Conservation (phyloP, 2,329 filamentous ascomycete species). For the Exophiala bonariae region DNA sequence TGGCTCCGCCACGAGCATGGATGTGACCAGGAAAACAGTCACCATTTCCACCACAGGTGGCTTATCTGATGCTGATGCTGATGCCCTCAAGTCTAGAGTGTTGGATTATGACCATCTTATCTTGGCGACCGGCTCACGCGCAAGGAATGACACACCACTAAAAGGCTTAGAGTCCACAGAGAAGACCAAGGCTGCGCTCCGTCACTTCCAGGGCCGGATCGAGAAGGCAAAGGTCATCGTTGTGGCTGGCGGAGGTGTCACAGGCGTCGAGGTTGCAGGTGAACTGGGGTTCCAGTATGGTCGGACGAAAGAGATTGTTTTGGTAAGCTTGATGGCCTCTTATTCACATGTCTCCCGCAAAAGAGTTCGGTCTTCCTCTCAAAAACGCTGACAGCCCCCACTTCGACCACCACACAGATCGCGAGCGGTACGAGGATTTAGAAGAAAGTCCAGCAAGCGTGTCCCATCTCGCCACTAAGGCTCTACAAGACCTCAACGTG, state of each 20-base stretch:
- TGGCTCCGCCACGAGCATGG: background rate
- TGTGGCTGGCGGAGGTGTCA: constrained; percentile 35
- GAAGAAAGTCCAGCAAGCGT: constrained; percentile 6
- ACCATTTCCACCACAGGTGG: background rate
- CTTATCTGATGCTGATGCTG: no score
- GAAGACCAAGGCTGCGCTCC: constrained; percentile 20
- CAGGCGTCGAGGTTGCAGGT: constrained; percentile 36
- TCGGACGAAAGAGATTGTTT: constrained; percentile 16
- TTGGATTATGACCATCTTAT: constrained; percentile 28
- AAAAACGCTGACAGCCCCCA: background rate
- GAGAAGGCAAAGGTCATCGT: constrained; percentile 31
- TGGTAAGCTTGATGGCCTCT: constrained; percentile 7
- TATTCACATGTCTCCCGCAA: background rate
- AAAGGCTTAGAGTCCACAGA: constrained; percentile 24
- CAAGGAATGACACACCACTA: constrained; percentile 17
- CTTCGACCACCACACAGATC: constrained; percentile 3
- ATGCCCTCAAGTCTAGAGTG: no score
- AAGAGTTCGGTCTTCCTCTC: background rate
- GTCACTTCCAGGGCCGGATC: constrained; percentile 23
- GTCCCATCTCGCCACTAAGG: constrained; percentile 14
- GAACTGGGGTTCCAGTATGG: constrained; percentile 30
- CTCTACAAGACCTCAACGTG: constrained; percentile 19
- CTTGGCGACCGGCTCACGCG: constrained; percentile 23
- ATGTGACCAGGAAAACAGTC: background rate
- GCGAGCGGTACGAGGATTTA: background rate